These are phyloP conservation scores for Botrytis porri DNA, from an alignment of 2,329 filamentous ascomycete genomes.

Conservation along the genomic window DNA sequence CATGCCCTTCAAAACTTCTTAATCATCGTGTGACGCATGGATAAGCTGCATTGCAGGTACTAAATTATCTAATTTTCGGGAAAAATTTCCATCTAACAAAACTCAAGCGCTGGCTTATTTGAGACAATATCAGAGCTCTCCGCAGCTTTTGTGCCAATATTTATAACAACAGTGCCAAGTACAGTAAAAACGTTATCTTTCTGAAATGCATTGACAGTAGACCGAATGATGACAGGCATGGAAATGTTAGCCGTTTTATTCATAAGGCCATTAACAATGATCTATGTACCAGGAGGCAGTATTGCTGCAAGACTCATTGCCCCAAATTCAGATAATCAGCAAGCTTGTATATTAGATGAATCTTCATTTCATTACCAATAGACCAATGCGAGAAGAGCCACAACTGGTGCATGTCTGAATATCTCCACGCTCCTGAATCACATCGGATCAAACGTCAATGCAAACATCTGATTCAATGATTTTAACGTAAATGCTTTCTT, in stretches of 20 bases:
- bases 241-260: not conserved
- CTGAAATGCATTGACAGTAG: not conserved
- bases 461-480: not conserved
- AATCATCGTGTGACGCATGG: not conserved
- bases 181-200: not conserved
- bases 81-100: not conserved
- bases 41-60: not conserved
- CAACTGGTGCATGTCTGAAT: not conserved
- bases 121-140: not conserved
- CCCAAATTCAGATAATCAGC: not conserved
- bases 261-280: not conserved
- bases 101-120: not conserved
- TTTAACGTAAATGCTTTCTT: not conserved
- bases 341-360: not conserved
- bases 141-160: not conserved
- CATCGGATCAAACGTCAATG: not conserved
- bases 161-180: not conserved
- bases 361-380: not conserved
- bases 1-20: not conserved
- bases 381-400: not conserved
- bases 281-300: not conserved
- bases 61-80: not conserved
- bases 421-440: not conserved
- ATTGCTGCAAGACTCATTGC: not conserved
- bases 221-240: not conserved